Base-by-base conservation (phyloP, 2,329 filamentous ascomycete genomes). In the Monosporascus sp. region DNA sequence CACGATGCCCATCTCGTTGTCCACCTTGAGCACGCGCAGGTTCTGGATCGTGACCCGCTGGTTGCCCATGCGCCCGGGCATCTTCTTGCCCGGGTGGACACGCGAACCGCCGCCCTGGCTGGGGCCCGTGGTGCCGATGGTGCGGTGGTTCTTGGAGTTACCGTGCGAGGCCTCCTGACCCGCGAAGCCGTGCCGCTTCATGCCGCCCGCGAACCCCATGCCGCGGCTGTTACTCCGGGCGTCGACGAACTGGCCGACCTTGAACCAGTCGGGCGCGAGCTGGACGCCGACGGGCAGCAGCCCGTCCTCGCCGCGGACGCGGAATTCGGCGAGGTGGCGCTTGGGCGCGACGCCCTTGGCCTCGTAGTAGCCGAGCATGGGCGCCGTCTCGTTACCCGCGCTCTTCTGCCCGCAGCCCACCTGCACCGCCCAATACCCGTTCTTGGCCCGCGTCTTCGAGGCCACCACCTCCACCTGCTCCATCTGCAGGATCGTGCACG, bases 341-440 rank as follows among this genome's bases (percentile, higher is more conserved):
- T 97, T 97, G 48, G 94, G 90, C 57, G 87, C 86, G 38, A 97
- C 81, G 22, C 87, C 87, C 66, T 90, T 86, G 52, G 79, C 84
- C 56, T 93, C 89, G 73, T 88, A 97, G 75, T 97, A 94, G 0
- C 94, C 94, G 55, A 97, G 76, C 77, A 89, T 75, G 3, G 94
- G 88, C 64, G 88, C 83, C n/a, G 86, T 87, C 43, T 94, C 83
- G 69, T 95, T 96, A 57, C 77, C 78, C 24, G 88, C 75, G 56
- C 87, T 82, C 68, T 87, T 88, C 68, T 82, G 81, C 3, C 94
- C 94, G 48, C 82, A 77, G 20, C 94, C 94, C 45, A 99, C 75
- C 74, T 97, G 92, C 16, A 97, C 91, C 17, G 93, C 94, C 79
- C 84, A 97, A 76, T 99, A 99, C 20, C 94, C 94, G 70, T 97